Evolutionary conservation across 2,329 filamentous ascomycete genomes (phyloP), one percentile per base, ranked within the genome.

Genomic region (Fusarium mexicanum): DNA sequence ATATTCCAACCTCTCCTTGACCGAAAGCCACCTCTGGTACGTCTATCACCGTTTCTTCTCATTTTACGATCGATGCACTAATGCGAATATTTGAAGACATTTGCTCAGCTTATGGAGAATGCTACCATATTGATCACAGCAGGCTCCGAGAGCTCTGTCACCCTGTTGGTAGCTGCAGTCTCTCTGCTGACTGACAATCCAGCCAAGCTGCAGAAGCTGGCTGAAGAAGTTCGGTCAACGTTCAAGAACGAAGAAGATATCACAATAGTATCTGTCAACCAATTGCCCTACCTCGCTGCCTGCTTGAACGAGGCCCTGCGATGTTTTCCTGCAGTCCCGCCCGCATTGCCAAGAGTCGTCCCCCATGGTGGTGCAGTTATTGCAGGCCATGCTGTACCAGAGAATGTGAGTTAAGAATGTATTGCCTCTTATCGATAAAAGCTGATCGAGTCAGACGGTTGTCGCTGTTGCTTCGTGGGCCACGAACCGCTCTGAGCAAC

Each of bases 1-100:
- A 46, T 58, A 2, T 35, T 58, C 22, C 54, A 58, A 17, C 54
- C 54, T 0, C 40, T 58, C 12, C 54, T 58, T 17, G 54, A 58
- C 13, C 54, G 54, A 35, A 47, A 58, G 13, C 54, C 54, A 12
- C 54, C 54, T 35, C 8, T 58, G 40, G 54, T 58, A 58, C 13
- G 54, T 37, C 17, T 6, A 3, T 33, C 3, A 5, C 5, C 1
- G 1, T 5, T 35, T 10, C 4, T 6, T 26, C 1, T 6, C n/a
- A 2, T 13, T 47, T 26, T 13, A 5, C 2, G 2, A 17, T 17
- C 2, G 2, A 2, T 26, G 5, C 1, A 26, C 54, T 58, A 13
- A 58, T 10, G 11, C n/a, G 24, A 26, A 6, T 35, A 16, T 35
- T 20, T 46, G 6, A 26, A 58, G 54, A 22, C 54, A 47, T 20